Percentiles rank a stretch among this genome's conserved stretches.
These are phyloP conservation scores for Anthracocystis panici-leucophaei DNA, from an alignment of 1,284 basidiomycete species.

Conservation along the genomic window DNA sequence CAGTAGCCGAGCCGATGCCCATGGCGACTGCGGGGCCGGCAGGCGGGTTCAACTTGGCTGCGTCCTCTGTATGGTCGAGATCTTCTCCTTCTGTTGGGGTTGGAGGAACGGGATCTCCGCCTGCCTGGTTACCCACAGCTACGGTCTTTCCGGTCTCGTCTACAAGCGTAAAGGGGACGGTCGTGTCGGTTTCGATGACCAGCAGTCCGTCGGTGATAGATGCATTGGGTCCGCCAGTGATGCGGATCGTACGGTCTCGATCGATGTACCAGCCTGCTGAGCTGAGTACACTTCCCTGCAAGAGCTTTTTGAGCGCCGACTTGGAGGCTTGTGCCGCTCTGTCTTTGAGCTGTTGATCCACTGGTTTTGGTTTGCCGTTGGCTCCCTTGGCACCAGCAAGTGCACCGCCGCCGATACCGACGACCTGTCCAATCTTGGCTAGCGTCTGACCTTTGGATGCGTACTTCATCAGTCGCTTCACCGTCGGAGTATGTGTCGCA, in stretches of 20 bases:
- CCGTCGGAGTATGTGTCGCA: conserved; percentile 53
- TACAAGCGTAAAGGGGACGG: conserved; percentile 43
- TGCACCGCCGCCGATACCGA: conserved; percentile 60
- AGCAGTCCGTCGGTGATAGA: conserved; percentile 52
- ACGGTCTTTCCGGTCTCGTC: conserved; percentile 58
- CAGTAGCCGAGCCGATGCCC: conserved; percentile 30
- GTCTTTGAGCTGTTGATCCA: conserved; percentile 42
- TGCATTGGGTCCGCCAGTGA: conserved; percentile 57
- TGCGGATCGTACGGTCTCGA: conserved; percentile 55
- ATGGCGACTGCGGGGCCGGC: conserved; percentile 16
- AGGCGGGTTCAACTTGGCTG: conserved; percentile 30
- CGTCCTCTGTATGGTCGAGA: conserved; percentile 39
- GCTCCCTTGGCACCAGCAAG: conserved; percentile 31
- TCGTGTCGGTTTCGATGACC: conserved; percentile 59
- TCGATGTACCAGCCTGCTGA: conserved; percentile 63
- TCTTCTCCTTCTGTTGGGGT: conserved; percentile 8
- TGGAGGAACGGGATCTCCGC: conserved; percentile 35
- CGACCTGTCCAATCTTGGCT: conserved; percentile 56
- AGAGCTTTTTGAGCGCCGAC: conserved; percentile 47
- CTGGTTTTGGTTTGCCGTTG: conserved; percentile 41
- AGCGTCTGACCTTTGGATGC: conserved; percentile 55
- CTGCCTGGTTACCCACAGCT: conserved; percentile 48
- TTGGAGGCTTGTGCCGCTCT: conserved; percentile 46
- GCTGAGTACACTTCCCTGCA: conserved; percentile 58
- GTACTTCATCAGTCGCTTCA: conserved; percentile 52